phyloP scores from a whole-genome alignment of 306 rosid species.

The Trifolium repens region DNA sequence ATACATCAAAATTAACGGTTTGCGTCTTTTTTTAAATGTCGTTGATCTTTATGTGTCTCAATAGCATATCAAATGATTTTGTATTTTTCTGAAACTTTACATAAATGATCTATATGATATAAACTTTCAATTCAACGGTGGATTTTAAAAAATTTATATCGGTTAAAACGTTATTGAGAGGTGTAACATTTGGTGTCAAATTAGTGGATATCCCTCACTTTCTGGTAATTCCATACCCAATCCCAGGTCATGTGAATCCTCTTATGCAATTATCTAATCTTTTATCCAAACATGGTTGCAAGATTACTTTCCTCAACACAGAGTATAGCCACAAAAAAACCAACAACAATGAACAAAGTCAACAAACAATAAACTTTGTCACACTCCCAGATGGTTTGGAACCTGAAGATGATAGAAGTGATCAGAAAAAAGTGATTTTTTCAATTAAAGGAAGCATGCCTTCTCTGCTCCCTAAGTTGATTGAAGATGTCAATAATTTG shows the following conservation, averaged over 20 bases:
- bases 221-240: constrained; percentile 49
- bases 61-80: no score
- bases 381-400: constrained; percentile 55
- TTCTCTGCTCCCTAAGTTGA: constrained; percentile 48
- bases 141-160: no score
- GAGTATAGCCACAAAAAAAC: constrained; percentile 33
- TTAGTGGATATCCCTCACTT: no score
- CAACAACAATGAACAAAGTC: neutral
- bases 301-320: constrained; percentile 51
- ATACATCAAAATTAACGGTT: no score
- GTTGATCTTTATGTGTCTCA: no score
- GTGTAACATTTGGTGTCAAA: no score
- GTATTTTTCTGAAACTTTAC: no score
- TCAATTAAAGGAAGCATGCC: constrained; percentile 44
- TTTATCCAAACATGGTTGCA: constrained; percentile 48
- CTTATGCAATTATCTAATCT: constrained; percentile 47
- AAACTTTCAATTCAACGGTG: no score
- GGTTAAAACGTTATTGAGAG: no score
- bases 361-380: constrained; percentile 37
- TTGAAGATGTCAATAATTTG: constrained; percentile 41
- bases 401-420: constrained; percentile 46
- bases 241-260: constrained; percentile 52
- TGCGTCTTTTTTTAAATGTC: no score
- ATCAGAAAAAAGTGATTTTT: neutral
- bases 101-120: no score